Evolutionary conservation across 257 asterid species (phyloP).

Genomic region (Linaria vulgaris): DNA sequence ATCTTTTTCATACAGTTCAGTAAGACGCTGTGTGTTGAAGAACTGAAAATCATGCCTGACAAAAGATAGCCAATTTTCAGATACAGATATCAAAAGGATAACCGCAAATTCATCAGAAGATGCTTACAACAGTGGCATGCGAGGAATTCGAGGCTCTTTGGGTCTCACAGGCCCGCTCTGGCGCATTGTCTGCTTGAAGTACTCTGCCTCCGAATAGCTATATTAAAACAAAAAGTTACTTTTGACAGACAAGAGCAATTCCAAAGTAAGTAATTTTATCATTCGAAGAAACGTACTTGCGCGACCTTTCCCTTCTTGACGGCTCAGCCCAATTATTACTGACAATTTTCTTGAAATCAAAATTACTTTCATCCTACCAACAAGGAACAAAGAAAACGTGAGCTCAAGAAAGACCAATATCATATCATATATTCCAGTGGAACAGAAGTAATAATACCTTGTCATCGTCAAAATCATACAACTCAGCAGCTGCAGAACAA

Average conservation of each 20-base stretch:
- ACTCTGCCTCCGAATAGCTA: too few species aligned
- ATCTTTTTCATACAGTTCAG: constrained; percentile 95
- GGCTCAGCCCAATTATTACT: constrained; percentile 90
- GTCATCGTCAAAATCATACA: constrained; percentile 92
- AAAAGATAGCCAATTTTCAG: constrained; percentile 28
- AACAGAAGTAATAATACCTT: constrained; percentile 46
- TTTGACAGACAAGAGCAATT: constrained; percentile 3
- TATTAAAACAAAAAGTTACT: too few species aligned
- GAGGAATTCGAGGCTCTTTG: too few species aligned
- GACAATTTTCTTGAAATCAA: constrained; percentile 92
- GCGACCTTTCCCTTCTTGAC: constrained; percentile 93
- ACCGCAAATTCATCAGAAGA: constrained; percentile 19
- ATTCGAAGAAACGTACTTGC: constrained; percentile 68
- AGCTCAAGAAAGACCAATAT: constrained; percentile 7
- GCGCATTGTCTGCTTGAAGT: too few species aligned
- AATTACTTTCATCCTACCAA: constrained; percentile 76
- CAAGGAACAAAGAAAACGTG: constrained; percentile 18
- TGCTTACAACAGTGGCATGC: too few species aligned
- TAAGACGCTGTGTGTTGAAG: constrained; percentile 92
- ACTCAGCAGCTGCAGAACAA: constrained; percentile 49
- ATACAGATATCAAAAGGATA: constrained; percentile 15
- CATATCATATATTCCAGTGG: constrained; percentile 12
- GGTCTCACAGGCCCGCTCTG: too few species aligned
- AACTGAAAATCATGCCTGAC: constrained; percentile 98
- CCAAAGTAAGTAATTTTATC: constrained; percentile 4